Evolutionary conservation across 2,329 filamentous ascomycete genomes (phyloP), one percentile per base, ranked within the genome.

Genomic region (Monilinia fructicola): DNA sequence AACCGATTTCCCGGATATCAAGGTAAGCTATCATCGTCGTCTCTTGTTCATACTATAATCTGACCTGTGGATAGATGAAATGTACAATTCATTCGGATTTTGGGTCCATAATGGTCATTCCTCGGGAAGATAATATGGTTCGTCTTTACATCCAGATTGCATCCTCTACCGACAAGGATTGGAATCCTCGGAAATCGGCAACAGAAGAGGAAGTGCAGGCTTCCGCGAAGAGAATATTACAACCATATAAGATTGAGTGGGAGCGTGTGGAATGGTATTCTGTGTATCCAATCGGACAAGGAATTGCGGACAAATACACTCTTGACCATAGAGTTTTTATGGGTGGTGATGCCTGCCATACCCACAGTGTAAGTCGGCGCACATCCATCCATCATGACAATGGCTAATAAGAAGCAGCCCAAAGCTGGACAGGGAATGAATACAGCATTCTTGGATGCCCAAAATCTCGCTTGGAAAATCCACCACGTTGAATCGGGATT

Each of bases 381-480:
- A 26, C 18, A 10, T 38, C 2, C 2, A 10, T 31, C 16, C 44
- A 52, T 26, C 28, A 21, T 23, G n/a, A 18, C 21, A 50, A 26
- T 35, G 11, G 58, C 44, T 61, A 50, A 61, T 46, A 40, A 38
- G 4, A 23, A 61, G 16, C 14, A 87, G 85, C 89, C 89, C 48
- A 92, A 91, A 80, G 90, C 89, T 42, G 90, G 90, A 1, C 90
- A 92, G 77, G 90, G 90, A 40, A 92, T 92, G 90, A 92, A 92
- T 74, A 90, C 90, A 0, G 89, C 89, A 4, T 92, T 92, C 78
- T 81, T 90, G 62, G 90, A 94, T 72, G 92, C 92, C 0, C 86
- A 92, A 68, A 98, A 97, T 77, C 82, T 98, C 52, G 93, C 93
- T 10, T 98, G 93, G 93, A 98, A 98, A 81, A 91, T 97, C 62